Evolutionary conservation across 2,329 filamentous ascomycete species (phyloP), one percentile per base, ranked within the genome.

Genomic region (Colletotrichum caudatum): DNA sequence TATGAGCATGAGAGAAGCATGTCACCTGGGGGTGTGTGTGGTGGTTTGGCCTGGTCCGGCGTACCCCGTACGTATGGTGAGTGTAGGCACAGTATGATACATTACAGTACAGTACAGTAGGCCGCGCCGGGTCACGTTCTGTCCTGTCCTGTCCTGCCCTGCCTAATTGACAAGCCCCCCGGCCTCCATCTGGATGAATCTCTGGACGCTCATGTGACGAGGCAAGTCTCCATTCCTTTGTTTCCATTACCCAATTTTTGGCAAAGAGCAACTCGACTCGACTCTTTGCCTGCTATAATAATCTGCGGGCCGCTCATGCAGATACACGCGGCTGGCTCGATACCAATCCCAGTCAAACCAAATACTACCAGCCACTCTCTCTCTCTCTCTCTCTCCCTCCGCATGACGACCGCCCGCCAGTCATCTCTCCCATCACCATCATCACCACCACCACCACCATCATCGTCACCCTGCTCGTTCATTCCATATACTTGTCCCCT

Each of bases 211-310:
- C 80, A 82, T 78, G 79, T 77, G 80, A 82, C 73, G 78, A 77
- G 76, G 77, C 75, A 78, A 76, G 78, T 77, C 75, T 78, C 80
- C 82, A 83, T 79, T 80, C 78, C 78, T 79, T 78, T 78, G 81
- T 85, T 86, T 85, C 76, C 76, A 85, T 86, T 86, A 85, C 84
- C 78, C 82, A 85, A 86, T 85, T 75, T 75, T 78, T 69, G 68
- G 53, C 64, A 53, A 73, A 73, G 71, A 74, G 71, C 64, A 74
- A 74, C 68, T 44, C 62, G 29, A 29, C 72, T 72, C 60, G 64
- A 51, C 69, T 64, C 72, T 66, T 64, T 23, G 29, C 35, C 65
- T 69, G 69, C 64, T 73, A 73, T 73, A 73, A 64, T 66, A 66
- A 73, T 74, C 66, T 73, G 73, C 73, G 71, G 73, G 71, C 73